Evolutionary conservation across 2,329 filamentous ascomycete species (phyloP), one percentile per base, ranked within the genome.

Genomic region (Didymella pinodella): DNA sequence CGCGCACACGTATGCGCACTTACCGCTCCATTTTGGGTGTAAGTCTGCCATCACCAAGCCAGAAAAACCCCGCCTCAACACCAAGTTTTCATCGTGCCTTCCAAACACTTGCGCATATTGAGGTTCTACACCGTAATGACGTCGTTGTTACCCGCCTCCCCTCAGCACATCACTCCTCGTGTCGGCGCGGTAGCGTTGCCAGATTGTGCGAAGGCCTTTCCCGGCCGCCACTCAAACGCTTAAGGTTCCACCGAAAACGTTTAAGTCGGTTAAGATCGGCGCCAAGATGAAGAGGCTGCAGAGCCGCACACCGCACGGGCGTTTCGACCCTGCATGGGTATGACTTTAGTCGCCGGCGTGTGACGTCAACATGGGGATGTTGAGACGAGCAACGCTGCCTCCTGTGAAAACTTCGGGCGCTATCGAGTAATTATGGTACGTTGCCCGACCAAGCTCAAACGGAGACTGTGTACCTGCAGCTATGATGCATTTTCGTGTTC

Each of bases 261-360:
- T 61, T 46, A 46, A 57, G 51, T 52, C 51, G 62, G 66, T 59
- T 52, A 70, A 70, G 68, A 71, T 71, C 67, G 50, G 62, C 68
- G 62, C 65, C 66, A 70, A 69, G 65, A 20, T 57, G 62, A 64
- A 70, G 62, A 70, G 65, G 65, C 59, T 69, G 68, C 65, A 69
- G 67, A 71, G 66, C 68, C 68, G 60, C 67, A 69, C 54, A 58
- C 46, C n/a, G 64, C 66, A 68, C 66, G 64, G 65, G 55, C 62
- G 59, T 63, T 61, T 59, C 59, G 65, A 62, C 61, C 64, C 65
- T 68, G 67, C 65, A 69, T 65, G 59, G 59, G 48, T 50, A 32
- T 36, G 38, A 32, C 14, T 36, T 54, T 59, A 57, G 47, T 57
- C 43, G 63, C 60, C 55, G 62, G 31, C 40, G 25, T 46, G 48